Percentiles rank a stretch among this genome's conserved stretches.
These are phyloP conservation scores for Chaetomium tenue DNA, from an alignment of 495 filamentous ascomycete genomes.

Conservation along the genomic window DNA sequence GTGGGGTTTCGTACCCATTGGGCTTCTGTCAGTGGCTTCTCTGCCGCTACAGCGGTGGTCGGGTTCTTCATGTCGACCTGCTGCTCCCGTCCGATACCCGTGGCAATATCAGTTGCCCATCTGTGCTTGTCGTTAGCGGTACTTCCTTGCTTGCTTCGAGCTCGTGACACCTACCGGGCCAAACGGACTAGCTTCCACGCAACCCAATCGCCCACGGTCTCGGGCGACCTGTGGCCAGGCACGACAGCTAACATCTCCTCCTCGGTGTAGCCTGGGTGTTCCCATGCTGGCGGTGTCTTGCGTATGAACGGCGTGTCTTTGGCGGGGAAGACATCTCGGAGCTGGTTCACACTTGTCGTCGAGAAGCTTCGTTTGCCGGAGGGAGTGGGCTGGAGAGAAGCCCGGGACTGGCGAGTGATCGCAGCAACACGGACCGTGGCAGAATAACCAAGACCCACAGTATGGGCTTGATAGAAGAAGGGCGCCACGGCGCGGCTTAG, in stretches of 20 bases:
- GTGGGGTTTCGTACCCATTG: slow-evolving; percentile 42
- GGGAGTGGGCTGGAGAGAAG: not conserved
- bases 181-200: slow-evolving; percentile 48
- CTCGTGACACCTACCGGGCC: slow-evolving; percentile 27
- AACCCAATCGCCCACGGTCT: slow-evolving; percentile 43
- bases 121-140: slow-evolving; percentile 23
- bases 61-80: slow-evolving; percentile 48
- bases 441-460: slow-evolving; percentile 26
- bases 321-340: slow-evolving; percentile 49
- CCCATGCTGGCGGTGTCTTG: slow-evolving; percentile 60
- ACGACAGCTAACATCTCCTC: slow-evolving; percentile 47
- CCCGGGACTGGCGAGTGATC: slow-evolving; percentile 13
- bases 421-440: slow-evolving; percentile 28
- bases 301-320: slow-evolving; percentile 50
- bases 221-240: slow-evolving; percentile 40
- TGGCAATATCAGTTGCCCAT: slow-evolving; percentile 50
- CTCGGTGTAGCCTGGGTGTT: slow-evolving; percentile 61
- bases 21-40: slow-evolving; percentile 47
- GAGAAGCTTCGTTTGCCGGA: slow-evolving; percentile 38
- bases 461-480: slow-evolving; percentile 24
- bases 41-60: slow-evolving; percentile 43
- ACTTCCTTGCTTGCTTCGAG: not conserved
- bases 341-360: slow-evolving; percentile 38
- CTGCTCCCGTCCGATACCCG: slow-evolving; percentile 45
- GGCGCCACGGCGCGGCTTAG: slow-evolving; percentile 33